phyloP scores from a whole-genome alignment of 2,329 filamentous ascomycete genomes.

The Orbilia brochopaga region DNA sequence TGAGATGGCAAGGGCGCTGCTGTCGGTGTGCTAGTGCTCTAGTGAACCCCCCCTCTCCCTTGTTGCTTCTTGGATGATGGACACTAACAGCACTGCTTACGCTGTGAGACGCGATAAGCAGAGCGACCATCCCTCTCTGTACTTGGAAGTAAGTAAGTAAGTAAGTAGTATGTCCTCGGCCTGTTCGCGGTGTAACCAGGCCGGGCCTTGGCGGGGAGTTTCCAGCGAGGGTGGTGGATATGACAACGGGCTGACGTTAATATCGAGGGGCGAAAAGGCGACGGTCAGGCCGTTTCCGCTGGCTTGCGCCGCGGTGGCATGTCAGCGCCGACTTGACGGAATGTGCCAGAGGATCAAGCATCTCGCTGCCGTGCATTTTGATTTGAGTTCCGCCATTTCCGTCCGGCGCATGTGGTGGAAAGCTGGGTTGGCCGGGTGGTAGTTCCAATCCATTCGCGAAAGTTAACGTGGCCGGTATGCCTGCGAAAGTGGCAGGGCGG shows the following conservation, averaged over 20 bases:
- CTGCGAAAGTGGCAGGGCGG: slow-evolving; percentile 17
- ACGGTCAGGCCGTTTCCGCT: slow-evolving; percentile 21
- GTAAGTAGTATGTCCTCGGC: too few species aligned
- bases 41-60: too few species aligned
- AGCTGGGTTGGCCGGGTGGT: slow-evolving; percentile 25
- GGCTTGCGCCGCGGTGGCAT: slow-evolving; percentile 18
- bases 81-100: too few species aligned
- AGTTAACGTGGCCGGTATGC: slow-evolving; percentile 26
- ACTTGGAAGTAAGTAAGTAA: too few species aligned
- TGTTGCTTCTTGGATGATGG: too few species aligned
- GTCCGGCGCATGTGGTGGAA: slow-evolving; percentile 30
- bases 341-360: slow-evolving; percentile 27
- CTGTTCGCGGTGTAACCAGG: slow-evolving; percentile 38
- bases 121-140: slow-evolving; percentile 20
- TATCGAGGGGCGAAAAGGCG: neutral
- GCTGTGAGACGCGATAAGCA: too few species aligned
- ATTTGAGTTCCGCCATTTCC: slow-evolving; percentile 49
- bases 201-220: slow-evolving; percentile 46
- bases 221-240: slow-evolving; percentile 20
- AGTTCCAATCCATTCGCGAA: slow-evolving; percentile 38
- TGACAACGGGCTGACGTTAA: neutral
- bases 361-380: slow-evolving; percentile 11
- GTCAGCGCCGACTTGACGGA: slow-evolving; percentile 36
- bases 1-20: slow-evolving; percentile 10
- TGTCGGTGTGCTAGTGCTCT: slow-evolving; percentile 29